Base-by-base conservation (phyloP, 2,329 filamentous ascomycete species). In the Teratosphaeria nubilosa region DNA sequence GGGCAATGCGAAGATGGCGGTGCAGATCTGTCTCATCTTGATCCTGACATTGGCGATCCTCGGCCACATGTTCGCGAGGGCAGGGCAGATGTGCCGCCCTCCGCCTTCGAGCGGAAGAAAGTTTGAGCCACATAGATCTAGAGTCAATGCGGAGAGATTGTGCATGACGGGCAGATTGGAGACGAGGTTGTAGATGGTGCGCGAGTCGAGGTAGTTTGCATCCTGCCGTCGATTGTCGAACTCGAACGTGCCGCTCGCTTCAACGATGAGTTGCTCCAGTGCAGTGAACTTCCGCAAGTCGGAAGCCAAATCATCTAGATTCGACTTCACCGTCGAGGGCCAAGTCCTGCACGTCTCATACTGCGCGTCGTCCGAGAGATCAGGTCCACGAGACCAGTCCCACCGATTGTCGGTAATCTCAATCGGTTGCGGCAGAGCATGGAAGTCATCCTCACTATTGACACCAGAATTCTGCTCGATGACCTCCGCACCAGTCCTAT, bases 261-360 rank as follows among this genome's bases (percentile, higher is more conserved):
- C 61, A 25, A 64, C 27, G 24, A 45, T 30, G 37, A 62, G 53
- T 14, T 53, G 50, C 52, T 64, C 56, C 16, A 64, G 55, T 5
- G 55, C 58, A 24, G 54, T 51, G 50, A 64, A 62, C n/a, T 60
- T 53, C 16, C 45, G 51, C 6, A 63, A 41, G 51, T 63, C 62
- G 11, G 27, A 25, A 41, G 61, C 61, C 7, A 63, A 54, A 14
- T 61, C 56, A n/a, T 61, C 53, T 14, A 63, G 56, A 27, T 20
- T 45, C 4, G 57, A 55, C 24, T 50, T 32, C n/a, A 61, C 6
- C 11, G 34, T 11, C 30, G 59, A 55, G 13, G 55, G 61, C 62
- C 62, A 64, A 16, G 20, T 25, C 16, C 37, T 32, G 25, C 58
- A 56, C 5, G 54, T 50, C 24, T 54, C 31, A 55, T 16, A 16